A percentile compares a stretch with the other conserved stretches of the same genome.
Conservation (phyloP, 2,329 filamentous ascomycete genomes). For the Cladosporium velox region DNA sequence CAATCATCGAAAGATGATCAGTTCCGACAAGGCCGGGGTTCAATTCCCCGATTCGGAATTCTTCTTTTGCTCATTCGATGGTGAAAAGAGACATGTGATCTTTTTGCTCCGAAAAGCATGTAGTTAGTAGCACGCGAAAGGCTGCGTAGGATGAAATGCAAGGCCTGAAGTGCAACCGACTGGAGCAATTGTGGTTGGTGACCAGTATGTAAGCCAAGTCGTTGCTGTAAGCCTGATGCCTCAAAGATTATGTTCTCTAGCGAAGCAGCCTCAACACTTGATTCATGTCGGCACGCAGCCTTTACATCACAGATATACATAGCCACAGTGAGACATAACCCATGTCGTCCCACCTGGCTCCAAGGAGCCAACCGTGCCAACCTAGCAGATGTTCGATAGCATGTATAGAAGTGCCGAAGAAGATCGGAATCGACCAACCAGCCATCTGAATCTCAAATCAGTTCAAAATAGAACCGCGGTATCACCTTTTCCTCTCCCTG, state of each 20-base stretch:
- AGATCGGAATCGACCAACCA: background rate
- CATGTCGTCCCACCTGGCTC: background rate
- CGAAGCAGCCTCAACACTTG: background rate
- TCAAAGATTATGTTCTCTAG: background rate
- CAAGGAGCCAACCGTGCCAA: background rate
- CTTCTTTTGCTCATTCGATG: background rate
- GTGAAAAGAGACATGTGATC: background rate
- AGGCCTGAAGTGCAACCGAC: background rate
- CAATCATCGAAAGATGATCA: conserved; percentile 14
- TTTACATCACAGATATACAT: background rate
- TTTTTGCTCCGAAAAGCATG: background rate
- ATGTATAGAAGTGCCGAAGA: background rate
- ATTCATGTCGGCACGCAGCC: background rate
- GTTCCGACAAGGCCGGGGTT: conserved; percentile 16
- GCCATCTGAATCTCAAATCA: background rate
- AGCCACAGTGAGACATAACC: background rate
- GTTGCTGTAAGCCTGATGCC: background rate
- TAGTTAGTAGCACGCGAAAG: background rate
- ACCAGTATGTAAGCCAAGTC: background rate
- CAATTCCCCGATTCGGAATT: conserved; percentile 15
- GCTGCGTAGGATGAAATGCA: background rate
- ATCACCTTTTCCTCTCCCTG: background rate
- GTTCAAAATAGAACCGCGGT: background rate
- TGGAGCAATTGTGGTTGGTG: background rate
- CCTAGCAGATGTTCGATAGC: background rate